Percentiles rank a stretch among this genome's conserved stretches.
Conservation (phyloP, 1,284 basidiomycete genomes). For the Ceratobasidium sp. region DNA sequence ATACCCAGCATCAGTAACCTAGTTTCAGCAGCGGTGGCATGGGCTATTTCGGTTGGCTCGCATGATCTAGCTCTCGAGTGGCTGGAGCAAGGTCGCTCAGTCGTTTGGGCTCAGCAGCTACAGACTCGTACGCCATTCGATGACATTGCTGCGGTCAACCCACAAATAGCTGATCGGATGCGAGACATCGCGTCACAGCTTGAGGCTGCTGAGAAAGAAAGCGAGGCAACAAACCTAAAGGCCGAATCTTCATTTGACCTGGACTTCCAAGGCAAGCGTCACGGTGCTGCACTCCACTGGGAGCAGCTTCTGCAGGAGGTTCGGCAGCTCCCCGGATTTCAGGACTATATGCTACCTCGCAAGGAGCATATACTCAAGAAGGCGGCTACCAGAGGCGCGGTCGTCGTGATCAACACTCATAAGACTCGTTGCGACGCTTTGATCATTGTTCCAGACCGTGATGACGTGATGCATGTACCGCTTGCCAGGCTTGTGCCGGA, state of each 20-base stretch:
- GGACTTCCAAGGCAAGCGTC: too few relatives aligned
- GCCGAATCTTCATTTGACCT: too few relatives aligned
- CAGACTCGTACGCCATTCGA: constrained; percentile 17
- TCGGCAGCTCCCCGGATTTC: constrained; percentile 1
- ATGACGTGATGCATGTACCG: neutral
- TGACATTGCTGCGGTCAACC: neutral
- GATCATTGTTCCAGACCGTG: neutral
- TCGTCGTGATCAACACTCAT: constrained; percentile 7
- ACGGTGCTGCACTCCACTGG: too few relatives aligned
- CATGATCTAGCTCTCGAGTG: constrained; percentile 18
- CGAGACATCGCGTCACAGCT: neutral
- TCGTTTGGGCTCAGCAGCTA: constrained; percentile 19
- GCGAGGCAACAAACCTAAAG: too few relatives aligned
- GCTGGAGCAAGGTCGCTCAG: constrained; percentile 15
- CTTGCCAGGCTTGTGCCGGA: neutral
- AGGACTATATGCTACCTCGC: neutral
- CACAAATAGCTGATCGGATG: constrained; percentile 1
- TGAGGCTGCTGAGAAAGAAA: neutral
- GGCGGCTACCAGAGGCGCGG: neutral
- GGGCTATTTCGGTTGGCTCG: neutral
- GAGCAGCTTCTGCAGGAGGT: too few relatives aligned
- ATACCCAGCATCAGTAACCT: too few relatives aligned
- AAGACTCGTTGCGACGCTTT: constrained; percentile 2
- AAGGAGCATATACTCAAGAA: neutral
- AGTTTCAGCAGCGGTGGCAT: neutral